A percentile compares a stretch with the other conserved stretches of the same genome.
Evolutionary conservation across 257 asterid genomes (phyloP).

Genomic region (Ligustrum vulgare): DNA sequence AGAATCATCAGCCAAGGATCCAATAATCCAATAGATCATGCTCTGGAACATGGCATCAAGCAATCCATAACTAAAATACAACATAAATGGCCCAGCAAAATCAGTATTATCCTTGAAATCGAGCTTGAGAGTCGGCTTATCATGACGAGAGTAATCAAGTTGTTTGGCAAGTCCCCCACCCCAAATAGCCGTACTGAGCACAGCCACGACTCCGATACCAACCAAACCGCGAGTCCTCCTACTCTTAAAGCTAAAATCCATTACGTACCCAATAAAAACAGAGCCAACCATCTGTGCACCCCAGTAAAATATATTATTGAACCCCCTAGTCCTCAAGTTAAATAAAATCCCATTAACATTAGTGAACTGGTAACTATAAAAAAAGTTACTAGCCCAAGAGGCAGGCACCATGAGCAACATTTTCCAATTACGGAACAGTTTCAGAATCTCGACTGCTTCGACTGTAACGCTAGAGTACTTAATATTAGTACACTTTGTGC

Average conservation of each 20-base stretch:
- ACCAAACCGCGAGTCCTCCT: conserved; percentile 60
- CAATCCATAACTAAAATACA: conserved; percentile 84
- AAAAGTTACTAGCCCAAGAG: conserved; percentile 89
- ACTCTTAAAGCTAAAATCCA: conserved; percentile 72
- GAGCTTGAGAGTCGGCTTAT: conserved; percentile 37
- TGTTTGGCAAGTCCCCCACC: conserved; percentile 70
- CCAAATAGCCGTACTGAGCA: conserved; percentile 69
- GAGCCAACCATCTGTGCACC: conserved; percentile 94
- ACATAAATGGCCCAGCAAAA: conserved; percentile 79
- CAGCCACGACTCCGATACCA: conserved; percentile 54
- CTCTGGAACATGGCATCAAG: conserved; percentile 95
- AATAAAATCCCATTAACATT: conserved; percentile 79
- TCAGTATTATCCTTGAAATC: conserved; percentile 77
- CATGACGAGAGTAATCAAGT: conserved; percentile 37
- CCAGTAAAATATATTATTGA: conserved; percentile 59
- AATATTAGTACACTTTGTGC: conserved; percentile 69
- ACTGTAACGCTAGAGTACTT: conserved; percentile 64
- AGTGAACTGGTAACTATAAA: conserved; percentile 85
- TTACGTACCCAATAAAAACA: conserved; percentile 53
- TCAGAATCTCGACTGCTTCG: conserved; percentile 56
- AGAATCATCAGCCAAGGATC: conserved; percentile 86
- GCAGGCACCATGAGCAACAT: conserved; percentile 88
- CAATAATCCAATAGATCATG: conserved; percentile 90
- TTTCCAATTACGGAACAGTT: conserved; percentile 73
- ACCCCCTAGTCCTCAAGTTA: conserved; percentile 76